Evolutionary conservation across 768 basidiomycete species (phyloP).

Genomic region (Asterophora parasitica): DNA sequence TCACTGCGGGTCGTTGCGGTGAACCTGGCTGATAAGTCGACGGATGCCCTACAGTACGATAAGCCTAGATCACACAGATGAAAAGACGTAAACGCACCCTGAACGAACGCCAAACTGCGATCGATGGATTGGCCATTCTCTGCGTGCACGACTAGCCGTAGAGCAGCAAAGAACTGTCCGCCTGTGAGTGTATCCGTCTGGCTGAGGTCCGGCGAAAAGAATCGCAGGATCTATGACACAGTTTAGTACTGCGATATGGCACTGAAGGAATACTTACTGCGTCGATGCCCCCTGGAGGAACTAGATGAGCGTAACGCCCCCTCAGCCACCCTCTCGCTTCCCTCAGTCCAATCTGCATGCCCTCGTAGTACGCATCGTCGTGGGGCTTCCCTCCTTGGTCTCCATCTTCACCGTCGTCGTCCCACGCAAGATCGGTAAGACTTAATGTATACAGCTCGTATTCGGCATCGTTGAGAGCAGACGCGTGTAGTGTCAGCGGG

Average conservation of each 20-base stretch:
- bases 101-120: conserved; percentile 64
- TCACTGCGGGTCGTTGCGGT: too few species aligned
- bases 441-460: conserved; percentile 63
- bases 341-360: conserved; percentile 49
- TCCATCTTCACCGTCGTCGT: conserved; percentile 27
- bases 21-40: too few species aligned
- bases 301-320: conserved; percentile 58
- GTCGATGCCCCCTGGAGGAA: conserved; percentile 47
- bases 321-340: conserved; percentile 75
- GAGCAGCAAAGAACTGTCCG: conserved; percentile 73
- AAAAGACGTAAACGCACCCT: conserved; percentile 44
- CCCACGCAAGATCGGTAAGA: conserved; percentile 45
- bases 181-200: conserved; percentile 52
- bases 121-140: conserved; percentile 60
- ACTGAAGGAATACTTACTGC: conserved; percentile 29
- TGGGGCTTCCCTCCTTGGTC: conserved; percentile 8
- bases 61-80: neutral
- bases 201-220: conserved; percentile 55
- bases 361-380: conserved; percentile 51
- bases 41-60: neutral
- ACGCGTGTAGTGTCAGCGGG: conserved; percentile 62
- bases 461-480: conserved; percentile 71
- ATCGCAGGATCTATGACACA: conserved; percentile 50
- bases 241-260: neutral
- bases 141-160: conserved; percentile 62